These are phyloP conservation scores for Solanum aculeatissimum DNA, from an alignment of 305 asterid species.

Conservation along the genomic window DNA sequence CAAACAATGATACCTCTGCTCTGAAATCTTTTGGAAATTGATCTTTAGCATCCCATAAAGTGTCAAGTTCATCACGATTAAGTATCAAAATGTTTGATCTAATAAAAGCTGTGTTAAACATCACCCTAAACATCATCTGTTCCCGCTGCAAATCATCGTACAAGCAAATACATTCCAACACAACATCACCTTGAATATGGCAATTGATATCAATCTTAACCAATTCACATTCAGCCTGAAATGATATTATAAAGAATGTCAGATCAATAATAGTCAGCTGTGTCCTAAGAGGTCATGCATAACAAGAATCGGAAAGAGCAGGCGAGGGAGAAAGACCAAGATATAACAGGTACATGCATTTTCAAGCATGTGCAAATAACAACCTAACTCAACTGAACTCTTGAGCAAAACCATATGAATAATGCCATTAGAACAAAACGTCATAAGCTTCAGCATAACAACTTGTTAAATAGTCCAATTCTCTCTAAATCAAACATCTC, in stretches of 20 bases:
- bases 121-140: slow-evolving; percentile 78
- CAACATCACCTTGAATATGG: slow-evolving; percentile 91
- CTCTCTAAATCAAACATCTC: not conserved
- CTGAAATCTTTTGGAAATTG: slow-evolving; percentile 80
- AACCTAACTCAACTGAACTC: not conserved
- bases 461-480: not conserved
- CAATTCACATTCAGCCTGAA: slow-evolving; percentile 80
- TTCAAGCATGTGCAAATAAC: not conserved
- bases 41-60: slow-evolving; percentile 80
- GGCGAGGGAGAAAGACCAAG: not conserved
- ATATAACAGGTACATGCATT: not conserved
- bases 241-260: slow-evolving; percentile 11
- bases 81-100: slow-evolving; percentile 90
- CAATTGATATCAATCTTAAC: slow-evolving; percentile 82
- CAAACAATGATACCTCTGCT: slow-evolving; percentile 57
- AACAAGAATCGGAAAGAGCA: not conserved
- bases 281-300: not conserved
- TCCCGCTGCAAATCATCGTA: slow-evolving; percentile 71
- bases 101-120: slow-evolving; percentile 94
- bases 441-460: not conserved
- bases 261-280: not conserved
- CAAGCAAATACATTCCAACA: slow-evolving; percentile 80
- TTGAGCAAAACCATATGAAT: not conserved
- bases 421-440: not conserved
- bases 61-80: slow-evolving; percentile 78